Conservation (phyloP, 148 eudicot genomes). For the Persicaria tinctoria region DNA sequence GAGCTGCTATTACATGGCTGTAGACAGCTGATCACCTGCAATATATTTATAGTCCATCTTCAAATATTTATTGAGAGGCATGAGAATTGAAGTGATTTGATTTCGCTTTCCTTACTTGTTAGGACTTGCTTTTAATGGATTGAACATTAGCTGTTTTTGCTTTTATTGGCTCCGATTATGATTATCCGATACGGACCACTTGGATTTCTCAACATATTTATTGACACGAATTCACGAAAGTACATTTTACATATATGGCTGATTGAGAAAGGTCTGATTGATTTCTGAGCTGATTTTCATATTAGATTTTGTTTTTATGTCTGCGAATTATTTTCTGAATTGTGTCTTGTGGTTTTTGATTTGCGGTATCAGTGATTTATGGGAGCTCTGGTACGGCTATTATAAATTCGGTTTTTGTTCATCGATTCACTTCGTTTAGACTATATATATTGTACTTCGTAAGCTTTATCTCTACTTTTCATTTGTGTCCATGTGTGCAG, state of each 20-base stretch:
- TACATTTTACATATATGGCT: neutral
- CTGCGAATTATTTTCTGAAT: neutral
- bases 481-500: conserved; percentile 28
- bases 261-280: neutral
- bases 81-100: neutral
- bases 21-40: too few relatives aligned
- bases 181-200: neutral
- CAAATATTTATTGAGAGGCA: too few relatives aligned
- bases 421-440: neutral
- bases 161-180: neutral
- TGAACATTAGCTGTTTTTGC: neutral
- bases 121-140: neutral
- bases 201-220: neutral
- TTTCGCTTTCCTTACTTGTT: neutral
- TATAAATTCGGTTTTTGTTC: neutral
- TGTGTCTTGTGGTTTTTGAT: neutral
- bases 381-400: neutral
- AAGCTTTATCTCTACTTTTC: neutral
- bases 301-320: neutral
- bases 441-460: neutral
- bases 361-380: neutral
- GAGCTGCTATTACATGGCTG: too few relatives aligned
- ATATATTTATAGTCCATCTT: too few relatives aligned
- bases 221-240: neutral
- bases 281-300: neutral